Conservation (phyloP, 2,329 filamentous ascomycete species). For the Calcarisporium arbuscula region DNA sequence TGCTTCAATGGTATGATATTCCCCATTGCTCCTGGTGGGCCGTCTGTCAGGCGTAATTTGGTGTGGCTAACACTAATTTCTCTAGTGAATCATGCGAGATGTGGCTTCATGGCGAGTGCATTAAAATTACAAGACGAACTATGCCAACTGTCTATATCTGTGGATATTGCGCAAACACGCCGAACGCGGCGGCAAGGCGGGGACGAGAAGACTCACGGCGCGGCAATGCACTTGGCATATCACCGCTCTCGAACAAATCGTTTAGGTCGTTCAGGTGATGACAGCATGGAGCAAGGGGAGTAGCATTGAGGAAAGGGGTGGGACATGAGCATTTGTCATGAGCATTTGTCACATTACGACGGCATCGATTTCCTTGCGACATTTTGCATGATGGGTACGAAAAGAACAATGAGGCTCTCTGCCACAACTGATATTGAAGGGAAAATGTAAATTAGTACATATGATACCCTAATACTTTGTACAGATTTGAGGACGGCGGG, state of each 20-base stretch:
- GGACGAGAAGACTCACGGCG: conserved; percentile 36
- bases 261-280: conserved; percentile 35
- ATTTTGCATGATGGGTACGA: no score
- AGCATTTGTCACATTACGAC: conserved; percentile 9
- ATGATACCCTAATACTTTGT: conserved; percentile 9
- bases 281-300: conserved; percentile 9
- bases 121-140: conserved; percentile 51
- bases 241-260: conserved; percentile 36
- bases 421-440: conserved; percentile 11
- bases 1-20: conserved; percentile 55
- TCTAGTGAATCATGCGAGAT: conserved; percentile 57
- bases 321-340: conserved; percentile 11
- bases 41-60: not conserved
- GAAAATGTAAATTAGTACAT: conserved; percentile 12
- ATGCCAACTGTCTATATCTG: conserved; percentile 58
- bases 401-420: conserved; percentile 15
- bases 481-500: not conserved
- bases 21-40: not conserved
- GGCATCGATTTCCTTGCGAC: no score
- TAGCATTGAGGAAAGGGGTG: conserved; percentile 14
- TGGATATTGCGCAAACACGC: conserved; percentile 55
- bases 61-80: conserved; percentile 1
- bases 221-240: conserved; percentile 21
- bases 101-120: conserved; percentile 58
- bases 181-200: conserved; percentile 44